A percentile compares a stretch with the other conserved stretches of the same genome.
phyloP scores from a whole-genome alignment of 169 alveolate genomes.

The Amoebophrya sp. region DNA sequence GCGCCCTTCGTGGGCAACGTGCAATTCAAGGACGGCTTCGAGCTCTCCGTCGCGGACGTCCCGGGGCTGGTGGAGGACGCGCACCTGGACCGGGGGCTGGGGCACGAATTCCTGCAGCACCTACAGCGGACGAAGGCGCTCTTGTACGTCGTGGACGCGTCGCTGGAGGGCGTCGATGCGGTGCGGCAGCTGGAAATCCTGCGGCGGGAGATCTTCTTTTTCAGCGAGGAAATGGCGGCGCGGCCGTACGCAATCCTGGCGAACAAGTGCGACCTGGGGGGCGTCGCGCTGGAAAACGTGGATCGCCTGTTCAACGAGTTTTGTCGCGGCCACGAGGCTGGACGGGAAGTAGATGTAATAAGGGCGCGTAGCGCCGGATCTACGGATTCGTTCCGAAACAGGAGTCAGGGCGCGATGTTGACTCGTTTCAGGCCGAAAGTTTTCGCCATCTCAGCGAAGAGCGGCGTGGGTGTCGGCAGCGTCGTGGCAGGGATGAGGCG shows the following conservation, averaged over 20 bases:
- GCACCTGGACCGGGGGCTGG: slow-evolving; percentile 64
- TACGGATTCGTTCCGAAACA: no score
- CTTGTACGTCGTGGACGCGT: slow-evolving; percentile 27
- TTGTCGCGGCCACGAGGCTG: no score
- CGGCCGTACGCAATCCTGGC: neutral
- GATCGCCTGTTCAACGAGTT: neutral
- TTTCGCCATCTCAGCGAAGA: no score
- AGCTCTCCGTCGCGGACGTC: slow-evolving; percentile 54
- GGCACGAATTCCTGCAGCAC: slow-evolving; percentile 66
- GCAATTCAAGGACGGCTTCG: slow-evolving; percentile 46
- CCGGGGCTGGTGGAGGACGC: slow-evolving; percentile 80
- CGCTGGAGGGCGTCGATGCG: neutral
- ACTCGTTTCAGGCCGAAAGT: no score
- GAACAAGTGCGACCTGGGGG: slow-evolving; percentile 12
- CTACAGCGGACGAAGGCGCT: slow-evolving; percentile 59
- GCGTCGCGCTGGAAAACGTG: neutral
- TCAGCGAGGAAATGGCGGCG: neutral
- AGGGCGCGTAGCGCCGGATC: no score
- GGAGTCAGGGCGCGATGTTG: no score
- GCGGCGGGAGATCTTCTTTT: neutral
- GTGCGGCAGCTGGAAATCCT: neutral
- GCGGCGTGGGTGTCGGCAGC: no score
- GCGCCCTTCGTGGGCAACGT: slow-evolving; percentile 54
- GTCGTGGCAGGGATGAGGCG: no score
- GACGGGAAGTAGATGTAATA: no score